These are phyloP conservation scores for Stagonosporopsis tanaceti DNA, from an alignment of 2,329 filamentous ascomycete genomes.

Conservation along the genomic window DNA sequence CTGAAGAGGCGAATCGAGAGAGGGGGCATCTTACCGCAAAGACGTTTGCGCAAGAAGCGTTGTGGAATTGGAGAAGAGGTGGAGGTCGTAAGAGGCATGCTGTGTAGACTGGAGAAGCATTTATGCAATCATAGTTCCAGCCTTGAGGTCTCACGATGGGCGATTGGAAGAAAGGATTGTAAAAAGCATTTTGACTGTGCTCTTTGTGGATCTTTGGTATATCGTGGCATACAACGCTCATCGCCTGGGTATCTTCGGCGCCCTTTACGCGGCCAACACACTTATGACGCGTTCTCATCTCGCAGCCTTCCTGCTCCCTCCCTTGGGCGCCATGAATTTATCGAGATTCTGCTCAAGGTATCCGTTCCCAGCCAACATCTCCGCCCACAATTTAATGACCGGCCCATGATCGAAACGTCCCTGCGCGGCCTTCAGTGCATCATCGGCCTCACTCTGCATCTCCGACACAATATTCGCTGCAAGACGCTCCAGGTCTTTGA, in stretches of 20 bases:
- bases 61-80: conserved; percentile 87
- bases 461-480: conserved; percentile 58
- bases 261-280: no score
- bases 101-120: conserved; percentile 32
- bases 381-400: conserved; percentile 73
- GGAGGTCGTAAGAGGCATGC: conserved; percentile 67
- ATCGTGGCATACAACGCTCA: neutral
- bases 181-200: neutral
- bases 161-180: neutral
- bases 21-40: conserved; percentile 79
- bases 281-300: neutral
- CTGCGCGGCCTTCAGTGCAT: conserved; percentile 62
- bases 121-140: neutral
- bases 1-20: conserved; percentile 74
- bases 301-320: conserved; percentile 1
- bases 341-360: conserved; percentile 55
- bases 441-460: conserved; percentile 54
- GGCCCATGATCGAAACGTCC: conserved; percentile 74
- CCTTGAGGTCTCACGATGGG: neutral
- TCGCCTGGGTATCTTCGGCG: neutral
- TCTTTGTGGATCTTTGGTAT: neutral
- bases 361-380: conserved; percentile 72
- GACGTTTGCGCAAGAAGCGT: conserved; percentile 85
- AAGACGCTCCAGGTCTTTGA: conserved; percentile 39
- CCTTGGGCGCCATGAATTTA: conserved; percentile 23